Evolutionary conservation across 2,329 filamentous ascomycete genomes (phyloP).

Genomic region (Hymenoscyphus fraxineus): DNA sequence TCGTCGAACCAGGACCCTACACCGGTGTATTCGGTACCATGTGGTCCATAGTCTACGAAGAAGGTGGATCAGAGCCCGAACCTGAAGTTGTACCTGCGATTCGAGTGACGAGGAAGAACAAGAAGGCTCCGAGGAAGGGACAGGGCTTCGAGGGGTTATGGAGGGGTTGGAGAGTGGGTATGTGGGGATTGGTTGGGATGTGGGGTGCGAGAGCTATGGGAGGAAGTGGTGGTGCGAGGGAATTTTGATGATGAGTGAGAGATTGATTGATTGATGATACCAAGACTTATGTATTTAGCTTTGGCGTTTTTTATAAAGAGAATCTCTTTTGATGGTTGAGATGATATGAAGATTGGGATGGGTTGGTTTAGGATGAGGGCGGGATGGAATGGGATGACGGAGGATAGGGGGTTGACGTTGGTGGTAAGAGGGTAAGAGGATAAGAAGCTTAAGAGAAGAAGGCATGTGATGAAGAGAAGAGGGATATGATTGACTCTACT

Average conservation of each 20-base stretch:
- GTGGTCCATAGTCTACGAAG: constrained; percentile 79
- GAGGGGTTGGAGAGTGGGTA: constrained; percentile 54
- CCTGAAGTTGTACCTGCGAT: constrained; percentile 3
- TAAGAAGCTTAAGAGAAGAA: background rate
- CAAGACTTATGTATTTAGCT: constrained; percentile 12
- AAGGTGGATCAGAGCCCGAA: constrained; percentile 50
- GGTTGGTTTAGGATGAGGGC: too few species aligned
- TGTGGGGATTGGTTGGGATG: constrained; percentile 54
- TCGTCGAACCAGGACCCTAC: constrained; percentile 78
- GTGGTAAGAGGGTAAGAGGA: background rate
- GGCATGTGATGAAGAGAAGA: too few species aligned
- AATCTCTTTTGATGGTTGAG: too few species aligned
- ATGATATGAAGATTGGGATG: too few species aligned
- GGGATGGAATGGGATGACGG: background rate
- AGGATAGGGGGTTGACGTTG: background rate
- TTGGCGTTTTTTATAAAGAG: constrained; percentile 5
- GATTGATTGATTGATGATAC: constrained; percentile 18
- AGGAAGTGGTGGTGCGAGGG: constrained; percentile 29
- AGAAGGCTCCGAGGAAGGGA: constrained; percentile 37
- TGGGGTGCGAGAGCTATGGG: constrained; percentile 42
- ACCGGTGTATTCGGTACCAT: constrained; percentile 87
- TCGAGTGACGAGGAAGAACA: constrained; percentile 3
- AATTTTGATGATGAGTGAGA: constrained; percentile 23
- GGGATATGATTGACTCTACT: background rate
- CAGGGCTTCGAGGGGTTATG: constrained; percentile 54